phyloP scores from a whole-genome alignment of 164 flowering plant species.

The Nymphaea thermarum region DNA sequence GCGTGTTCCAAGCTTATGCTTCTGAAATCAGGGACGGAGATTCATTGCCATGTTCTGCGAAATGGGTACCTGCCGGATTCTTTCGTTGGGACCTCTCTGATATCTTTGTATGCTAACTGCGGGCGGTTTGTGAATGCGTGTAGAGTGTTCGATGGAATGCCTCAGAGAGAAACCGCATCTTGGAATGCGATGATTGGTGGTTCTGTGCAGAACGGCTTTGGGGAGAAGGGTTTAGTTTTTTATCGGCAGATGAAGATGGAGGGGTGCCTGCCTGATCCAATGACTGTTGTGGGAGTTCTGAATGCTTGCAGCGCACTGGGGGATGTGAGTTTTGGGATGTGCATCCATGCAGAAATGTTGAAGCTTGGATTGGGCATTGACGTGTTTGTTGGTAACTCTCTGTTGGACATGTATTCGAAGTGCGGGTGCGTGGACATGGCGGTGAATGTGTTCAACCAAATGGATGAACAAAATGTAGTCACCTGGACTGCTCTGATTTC shows the following conservation, averaged over 20 bases:
- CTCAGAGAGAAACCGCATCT: neutral
- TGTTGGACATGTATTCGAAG: slow-evolving; percentile 10
- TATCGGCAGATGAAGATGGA: neutral
- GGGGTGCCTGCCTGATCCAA: neutral
- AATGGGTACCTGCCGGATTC: neutral
- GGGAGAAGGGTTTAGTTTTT: neutral
- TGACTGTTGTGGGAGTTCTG: neutral
- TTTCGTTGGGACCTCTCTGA: neutral
- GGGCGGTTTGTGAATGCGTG: neutral
- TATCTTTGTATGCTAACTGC: neutral
- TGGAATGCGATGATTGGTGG: neutral
- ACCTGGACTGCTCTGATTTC: slow-evolving; percentile 17
- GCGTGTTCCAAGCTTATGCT: neutral
- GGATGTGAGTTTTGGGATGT: slow-evolving; percentile 3
- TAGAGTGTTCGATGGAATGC: neutral
- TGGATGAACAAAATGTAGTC: slow-evolving; percentile 15
- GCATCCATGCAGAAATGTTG: slow-evolving; percentile 6
- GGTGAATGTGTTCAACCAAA: slow-evolving; percentile 9
- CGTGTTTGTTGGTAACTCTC: slow-evolving; percentile 10
- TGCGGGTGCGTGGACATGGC: slow-evolving; percentile 8
- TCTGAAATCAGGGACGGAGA: neutral
- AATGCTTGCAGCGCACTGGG: slow-evolving; percentile 4
- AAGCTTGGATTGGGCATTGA: slow-evolving; percentile 6
- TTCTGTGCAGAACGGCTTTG: neutral
- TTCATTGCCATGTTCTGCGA: neutral